Percentiles rank a stretch among this genome's conserved stretches.
phyloP scores from a whole-genome alignment of 139 green algal species.

The Chlorella sp. region DNA sequence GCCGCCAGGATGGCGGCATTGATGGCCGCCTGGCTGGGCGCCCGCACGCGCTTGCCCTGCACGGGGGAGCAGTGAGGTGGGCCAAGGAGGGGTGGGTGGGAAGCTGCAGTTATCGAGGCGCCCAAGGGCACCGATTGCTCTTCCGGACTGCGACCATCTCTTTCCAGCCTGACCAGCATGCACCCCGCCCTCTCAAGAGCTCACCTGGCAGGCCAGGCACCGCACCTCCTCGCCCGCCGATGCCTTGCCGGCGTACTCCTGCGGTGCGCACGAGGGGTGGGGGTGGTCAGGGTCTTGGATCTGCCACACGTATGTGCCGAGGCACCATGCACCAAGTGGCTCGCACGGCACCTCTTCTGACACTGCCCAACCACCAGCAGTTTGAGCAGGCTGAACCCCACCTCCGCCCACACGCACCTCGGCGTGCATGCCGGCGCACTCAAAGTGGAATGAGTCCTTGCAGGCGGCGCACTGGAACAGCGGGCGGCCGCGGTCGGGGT shows the following conservation, averaged over 20 bases:
- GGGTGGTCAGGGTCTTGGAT: not conserved
- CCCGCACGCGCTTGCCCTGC: constrained; percentile 43
- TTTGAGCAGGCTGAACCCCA: no score
- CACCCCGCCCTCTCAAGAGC: not conserved
- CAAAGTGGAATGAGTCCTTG: constrained; percentile 55
- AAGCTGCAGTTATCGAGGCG: no score
- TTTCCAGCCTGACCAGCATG: no score
- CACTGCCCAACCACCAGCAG: not conserved
- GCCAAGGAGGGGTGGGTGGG: not conserved
- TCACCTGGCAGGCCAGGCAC: constrained; percentile 32
- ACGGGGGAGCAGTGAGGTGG: not conserved
- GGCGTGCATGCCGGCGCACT: constrained; percentile 47
- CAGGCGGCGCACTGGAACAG: constrained; percentile 55
- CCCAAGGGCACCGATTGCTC: no score
- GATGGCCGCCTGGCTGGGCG: constrained; percentile 42
- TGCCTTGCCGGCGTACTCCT: constrained; percentile 23
- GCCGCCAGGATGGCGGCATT: constrained; percentile 34
- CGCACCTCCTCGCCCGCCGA: not conserved
- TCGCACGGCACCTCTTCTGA: not conserved
- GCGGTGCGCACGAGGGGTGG: not conserved
- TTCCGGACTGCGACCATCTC: no score
- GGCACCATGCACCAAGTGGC: not conserved
- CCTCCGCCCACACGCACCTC: constrained; percentile 25
- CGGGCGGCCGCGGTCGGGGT: constrained; percentile 43
- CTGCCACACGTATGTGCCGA: not conserved